These are phyloP conservation scores for Kazachstania sp. DNA, from an alignment of 1,139 yeast genomes.

Conservation along the genomic window DNA sequence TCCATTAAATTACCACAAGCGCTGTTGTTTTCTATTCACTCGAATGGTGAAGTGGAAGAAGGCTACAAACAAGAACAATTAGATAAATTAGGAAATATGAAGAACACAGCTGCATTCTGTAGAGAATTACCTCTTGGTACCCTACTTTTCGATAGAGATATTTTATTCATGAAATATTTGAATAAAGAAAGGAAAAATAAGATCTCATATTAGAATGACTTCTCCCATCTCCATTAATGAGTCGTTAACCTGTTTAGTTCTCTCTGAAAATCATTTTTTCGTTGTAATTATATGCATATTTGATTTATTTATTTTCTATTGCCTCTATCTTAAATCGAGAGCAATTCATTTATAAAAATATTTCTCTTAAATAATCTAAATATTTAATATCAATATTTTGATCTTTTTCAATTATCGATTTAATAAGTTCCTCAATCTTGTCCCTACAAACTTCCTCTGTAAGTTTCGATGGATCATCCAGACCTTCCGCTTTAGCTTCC, in stretches of 20 bases:
- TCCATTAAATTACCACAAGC: neutral
- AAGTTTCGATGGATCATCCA: slow-evolving; percentile 15
- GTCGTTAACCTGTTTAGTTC: neutral
- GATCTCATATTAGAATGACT: neutral
- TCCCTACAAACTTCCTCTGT: slow-evolving; percentile 21
- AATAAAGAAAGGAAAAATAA: neutral
- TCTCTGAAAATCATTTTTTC: neutral
- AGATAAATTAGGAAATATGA: neutral
- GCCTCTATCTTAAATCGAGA: neutral
- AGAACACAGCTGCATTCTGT: slow-evolving; percentile 3
- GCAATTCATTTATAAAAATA: slow-evolving; percentile 3
- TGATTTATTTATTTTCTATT: neutral
- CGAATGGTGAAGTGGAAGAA: neutral
- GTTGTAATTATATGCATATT: neutral
- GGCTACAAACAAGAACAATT: neutral
- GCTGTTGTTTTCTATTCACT: neutral
- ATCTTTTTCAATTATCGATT: slow-evolving; percentile 11
- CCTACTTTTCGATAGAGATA: slow-evolving; percentile 16
- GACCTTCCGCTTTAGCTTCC: slow-evolving; percentile 37
- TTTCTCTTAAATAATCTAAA: slow-evolving; percentile 14
- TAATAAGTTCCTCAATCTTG: slow-evolving; percentile 19
- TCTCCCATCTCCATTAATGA: neutral
- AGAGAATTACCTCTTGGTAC: slow-evolving; percentile 11
- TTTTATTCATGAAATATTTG: slow-evolving; percentile 10
- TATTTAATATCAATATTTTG: slow-evolving; percentile 15